Conservation (phyloP, 306 rosid genomes). For the Macrotyloma uniflorum region DNA sequence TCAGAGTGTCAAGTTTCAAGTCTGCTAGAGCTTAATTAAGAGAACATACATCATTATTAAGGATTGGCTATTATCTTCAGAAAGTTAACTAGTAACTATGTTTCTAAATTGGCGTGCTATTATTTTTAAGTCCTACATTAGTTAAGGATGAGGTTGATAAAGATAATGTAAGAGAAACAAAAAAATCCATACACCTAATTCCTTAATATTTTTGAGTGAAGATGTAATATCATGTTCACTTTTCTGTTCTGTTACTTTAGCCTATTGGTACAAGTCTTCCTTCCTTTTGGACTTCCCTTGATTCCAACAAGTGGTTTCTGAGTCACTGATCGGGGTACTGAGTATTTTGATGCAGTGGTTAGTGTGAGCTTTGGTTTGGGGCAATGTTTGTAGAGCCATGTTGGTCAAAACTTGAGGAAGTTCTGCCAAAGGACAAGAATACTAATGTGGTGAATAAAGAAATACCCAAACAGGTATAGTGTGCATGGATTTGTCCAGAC, state of each 20-base stretch:
- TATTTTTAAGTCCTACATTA: neutral
- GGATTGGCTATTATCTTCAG: neutral
- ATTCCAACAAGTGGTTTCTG: neutral
- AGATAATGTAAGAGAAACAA: neutral
- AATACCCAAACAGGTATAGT: neutral
- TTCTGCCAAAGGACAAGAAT: neutral
- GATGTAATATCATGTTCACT: neutral
- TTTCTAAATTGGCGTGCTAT: neutral
- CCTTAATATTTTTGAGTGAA: neutral
- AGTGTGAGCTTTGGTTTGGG: neutral
- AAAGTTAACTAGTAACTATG: neutral
- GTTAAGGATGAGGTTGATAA: neutral
- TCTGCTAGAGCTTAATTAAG: neutral
- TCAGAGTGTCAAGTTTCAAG: neutral
- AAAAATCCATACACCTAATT: neutral
- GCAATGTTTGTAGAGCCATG: neutral
- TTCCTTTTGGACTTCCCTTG: neutral
- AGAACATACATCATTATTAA: neutral
- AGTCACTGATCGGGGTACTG: neutral
- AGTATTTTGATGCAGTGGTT: neutral
- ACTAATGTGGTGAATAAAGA: neutral
- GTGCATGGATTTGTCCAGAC: constrained; percentile 10
- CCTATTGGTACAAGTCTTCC: neutral
- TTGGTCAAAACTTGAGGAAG: neutral
- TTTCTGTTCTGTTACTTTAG: neutral